Percentiles rank a stretch among this genome's conserved stretches.
phyloP scores from a whole-genome alignment of 2,329 filamentous ascomycete genomes.

The Exserohilum rostratum region DNA sequence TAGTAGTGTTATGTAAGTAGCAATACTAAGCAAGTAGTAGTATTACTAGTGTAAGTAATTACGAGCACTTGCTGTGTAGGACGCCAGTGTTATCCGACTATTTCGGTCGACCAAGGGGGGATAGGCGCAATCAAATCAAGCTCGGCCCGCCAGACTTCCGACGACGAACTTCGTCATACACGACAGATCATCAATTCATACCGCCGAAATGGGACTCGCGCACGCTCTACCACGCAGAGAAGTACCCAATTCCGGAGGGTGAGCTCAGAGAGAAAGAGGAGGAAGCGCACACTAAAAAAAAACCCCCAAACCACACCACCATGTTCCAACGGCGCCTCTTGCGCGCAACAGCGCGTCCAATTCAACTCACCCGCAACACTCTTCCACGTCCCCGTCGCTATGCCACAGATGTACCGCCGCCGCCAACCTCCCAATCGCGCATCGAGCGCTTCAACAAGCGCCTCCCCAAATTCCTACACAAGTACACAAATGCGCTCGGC shows the following conservation, averaged over 20 bases:
- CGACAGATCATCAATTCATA: not conserved
- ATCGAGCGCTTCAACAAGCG: conserved; percentile 47
- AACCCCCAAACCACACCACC: not conserved
- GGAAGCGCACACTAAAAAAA: too few relatives aligned
- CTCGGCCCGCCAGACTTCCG: conserved; percentile 13
- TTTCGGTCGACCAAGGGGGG: too few relatives aligned
- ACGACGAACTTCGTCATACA: conserved; percentile 7
- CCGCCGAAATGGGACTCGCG: conserved; percentile 1
- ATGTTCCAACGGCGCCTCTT: conserved; percentile 22
- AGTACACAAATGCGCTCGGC: conserved; percentile 72
- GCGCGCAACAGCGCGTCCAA: not conserved
- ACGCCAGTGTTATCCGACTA: too few relatives aligned
- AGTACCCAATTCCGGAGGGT: conserved; percentile 1
- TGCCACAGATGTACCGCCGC: conserved; percentile 21
- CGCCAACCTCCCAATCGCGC: conserved; percentile 35
- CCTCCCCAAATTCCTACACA: conserved; percentile 68
- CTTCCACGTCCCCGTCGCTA: conserved; percentile 21
- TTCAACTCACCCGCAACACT: conserved; percentile 6
- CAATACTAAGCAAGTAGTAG: too few relatives aligned
- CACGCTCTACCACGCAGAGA: not conserved
- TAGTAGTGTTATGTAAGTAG: too few relatives aligned
- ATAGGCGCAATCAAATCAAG: too few relatives aligned
- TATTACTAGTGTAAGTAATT: too few relatives aligned
- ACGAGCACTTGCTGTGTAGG: too few relatives aligned
- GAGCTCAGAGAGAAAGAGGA: not conserved